Evolutionary conservation across 768 basidiomycete genomes (phyloP).

Genomic region (Phlegmacium glaucopus): DNA sequence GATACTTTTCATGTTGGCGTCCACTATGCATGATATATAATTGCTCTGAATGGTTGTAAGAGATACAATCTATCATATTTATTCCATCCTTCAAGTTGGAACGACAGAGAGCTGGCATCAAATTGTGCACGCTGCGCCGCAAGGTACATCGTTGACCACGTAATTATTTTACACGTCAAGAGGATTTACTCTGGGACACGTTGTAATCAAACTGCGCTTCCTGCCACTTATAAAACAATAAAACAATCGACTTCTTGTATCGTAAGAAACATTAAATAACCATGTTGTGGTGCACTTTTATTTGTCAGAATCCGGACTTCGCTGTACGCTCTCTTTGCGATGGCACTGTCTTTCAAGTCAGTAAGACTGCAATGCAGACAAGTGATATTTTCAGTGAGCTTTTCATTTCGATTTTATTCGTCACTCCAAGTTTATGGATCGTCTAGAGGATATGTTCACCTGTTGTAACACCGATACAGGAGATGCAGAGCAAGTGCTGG

Average conservation of each 20-base stretch:
- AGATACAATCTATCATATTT: no score
- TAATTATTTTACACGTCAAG: no score
- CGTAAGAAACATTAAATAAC: conserved; percentile 2
- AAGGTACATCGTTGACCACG: background rate
- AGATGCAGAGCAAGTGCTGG: conserved; percentile 31
- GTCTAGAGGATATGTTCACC: conserved; percentile 65
- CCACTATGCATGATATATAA: no score
- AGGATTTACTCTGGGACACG: background rate
- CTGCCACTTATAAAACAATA: conserved; percentile 3
- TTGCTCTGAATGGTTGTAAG: no score
- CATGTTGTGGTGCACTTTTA: conserved; percentile 35
- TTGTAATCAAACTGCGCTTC: conserved; percentile 4
- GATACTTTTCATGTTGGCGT: conserved; percentile 27
- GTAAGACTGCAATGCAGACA: conserved; percentile 42
- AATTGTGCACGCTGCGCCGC: conserved; percentile 21
- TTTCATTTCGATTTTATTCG: no score
- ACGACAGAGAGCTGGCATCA: conserved; percentile 5
- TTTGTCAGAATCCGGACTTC: conserved; percentile 52
- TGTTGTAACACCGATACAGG: conserved; percentile 40
- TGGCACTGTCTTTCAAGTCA: conserved; percentile 45
- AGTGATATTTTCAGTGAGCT: conserved; percentile 66
- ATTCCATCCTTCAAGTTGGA: no score
- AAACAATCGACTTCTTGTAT: conserved; percentile 4
- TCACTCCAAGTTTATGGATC: background rate
- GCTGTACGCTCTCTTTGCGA: conserved; percentile 52